Base-by-base conservation (phyloP, 2,329 filamentous ascomycete genomes). In the Alternaria dauci region DNA sequence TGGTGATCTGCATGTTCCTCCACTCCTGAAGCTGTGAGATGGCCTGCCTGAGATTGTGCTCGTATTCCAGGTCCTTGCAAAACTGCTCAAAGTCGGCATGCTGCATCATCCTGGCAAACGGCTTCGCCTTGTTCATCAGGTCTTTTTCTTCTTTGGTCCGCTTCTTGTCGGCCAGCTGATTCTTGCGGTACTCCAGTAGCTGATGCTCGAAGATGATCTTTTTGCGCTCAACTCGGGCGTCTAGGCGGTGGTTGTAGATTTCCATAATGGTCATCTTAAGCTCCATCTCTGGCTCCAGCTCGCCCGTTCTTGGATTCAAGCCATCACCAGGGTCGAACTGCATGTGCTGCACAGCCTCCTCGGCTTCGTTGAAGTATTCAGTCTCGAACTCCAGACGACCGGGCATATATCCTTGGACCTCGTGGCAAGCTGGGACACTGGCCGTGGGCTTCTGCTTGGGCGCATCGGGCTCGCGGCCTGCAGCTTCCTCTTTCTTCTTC, bases 371-470 rank as follows among this genome's bases (percentile, higher is more conserved):
- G 73, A 94, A 92, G 76, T 97, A 95, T 73, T 99, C 95, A 0
- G 92, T 97, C 83, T 99, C 95, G 66, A 99, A 99, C 74, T 99
- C 95, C 66, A 99, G 81, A 41, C 95, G 93, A 44, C 95, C 95
- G 3, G 95, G 95, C 95, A 99, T 99, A 78, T 96, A 99, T 3
- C 95, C 95, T 79, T 97, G 93, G 38, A 99, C 95, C 79, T 99
- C 95, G 82, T 99, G 95, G 78, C 95, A 99, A 34, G 93, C 91
- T 0, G 95, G 95, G 3, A 97, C 93, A 82, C 92, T 96, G 8
- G 94, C 94, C 0, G 94, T 98, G 0, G 95, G 95, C 75, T 98
- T 98, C 70, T 94, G 94, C 80, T 97, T 97, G 1, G 94, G 93
- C 25, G 92, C 91, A 38, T 93, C 86, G 1, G 93, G 90, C 1